These are phyloP conservation scores for Diplotaxis tenuifolia DNA, from an alignment of 345 rosid genomes.

Conservation along the genomic window DNA sequence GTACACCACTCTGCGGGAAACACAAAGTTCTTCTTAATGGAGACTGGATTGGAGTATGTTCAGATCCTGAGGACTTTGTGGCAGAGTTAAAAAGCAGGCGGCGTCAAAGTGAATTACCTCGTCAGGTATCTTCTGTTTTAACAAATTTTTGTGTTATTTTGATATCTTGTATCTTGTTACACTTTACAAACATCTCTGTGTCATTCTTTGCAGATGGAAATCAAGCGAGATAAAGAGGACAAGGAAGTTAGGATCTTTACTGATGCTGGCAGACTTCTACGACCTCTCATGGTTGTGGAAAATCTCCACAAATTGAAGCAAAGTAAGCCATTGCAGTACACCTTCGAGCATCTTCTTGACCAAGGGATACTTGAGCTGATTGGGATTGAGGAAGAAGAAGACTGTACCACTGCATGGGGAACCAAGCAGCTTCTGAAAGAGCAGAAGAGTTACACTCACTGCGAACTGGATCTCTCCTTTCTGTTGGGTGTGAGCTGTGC, in stretches of 20 bases:
- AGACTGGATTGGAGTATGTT: slow-evolving; percentile 82
- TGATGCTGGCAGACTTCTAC: slow-evolving; percentile 87
- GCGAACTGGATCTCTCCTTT: slow-evolving; percentile 82
- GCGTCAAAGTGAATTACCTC: slow-evolving; percentile 55
- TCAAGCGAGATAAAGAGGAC: slow-evolving; percentile 65
- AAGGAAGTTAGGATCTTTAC: slow-evolving; percentile 75
- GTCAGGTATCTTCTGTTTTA: slow-evolving; percentile 49
- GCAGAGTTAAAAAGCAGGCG: slow-evolving; percentile 56
- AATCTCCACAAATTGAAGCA: slow-evolving; percentile 51
- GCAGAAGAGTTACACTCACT: slow-evolving; percentile 56
- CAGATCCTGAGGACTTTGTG: slow-evolving; percentile 57
- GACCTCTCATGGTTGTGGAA: slow-evolving; percentile 80
- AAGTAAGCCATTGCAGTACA: slow-evolving; percentile 47
- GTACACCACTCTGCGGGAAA: slow-evolving; percentile 46
- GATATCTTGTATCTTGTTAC: neutral
- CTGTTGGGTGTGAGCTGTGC: slow-evolving; percentile 84
- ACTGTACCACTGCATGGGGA: slow-evolving; percentile 71
- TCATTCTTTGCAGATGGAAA: slow-evolving; percentile 61
- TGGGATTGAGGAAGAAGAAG: slow-evolving; percentile 94
- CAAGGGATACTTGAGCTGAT: slow-evolving; percentile 70
- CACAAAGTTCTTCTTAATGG: slow-evolving; percentile 78
- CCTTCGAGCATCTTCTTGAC: slow-evolving; percentile 60
- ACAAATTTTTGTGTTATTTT: neutral
- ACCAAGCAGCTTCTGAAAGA: slow-evolving; percentile 51
- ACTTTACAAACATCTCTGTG: neutral